Base-by-base conservation (phyloP, 2,329 filamentous ascomycete genomes). In the Diaporthe ampelina region DNA sequence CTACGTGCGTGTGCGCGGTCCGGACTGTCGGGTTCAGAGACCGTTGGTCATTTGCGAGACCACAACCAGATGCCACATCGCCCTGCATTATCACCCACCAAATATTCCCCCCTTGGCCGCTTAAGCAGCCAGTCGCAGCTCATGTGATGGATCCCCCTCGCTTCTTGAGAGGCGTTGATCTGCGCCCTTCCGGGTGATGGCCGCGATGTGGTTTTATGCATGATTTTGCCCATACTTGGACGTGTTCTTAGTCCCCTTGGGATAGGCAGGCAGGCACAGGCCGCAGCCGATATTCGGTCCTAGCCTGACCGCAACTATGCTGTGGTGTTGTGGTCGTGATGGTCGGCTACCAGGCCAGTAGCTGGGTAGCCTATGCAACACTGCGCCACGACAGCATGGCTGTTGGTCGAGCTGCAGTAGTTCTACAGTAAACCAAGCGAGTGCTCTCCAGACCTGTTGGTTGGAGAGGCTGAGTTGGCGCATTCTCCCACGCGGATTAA, bases 21-120 rank as follows among this genome's bases (percentile, higher is more conserved):
- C 73, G 50, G n/a, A 61, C 24, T 70, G 56, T 65, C 70, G 73
- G 73, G 56, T 48, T 43, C 43, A 37, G 52, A 19, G 24, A 8
- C n/a, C 29, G 48, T 26, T 70, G 52, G 45, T 58, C 35, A 73
- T 70, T 70, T 57, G 70, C 24, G 37, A 26, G 7, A 29, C 15
- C 2, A 63, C 26, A 11, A 50, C 9, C 10, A 26, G 24, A 61
- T 72, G 58, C 73, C 40, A 54, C 45, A 37, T 61, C 37, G 21
- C 35, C 19, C 24, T 35, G 11, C 29, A 48, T 54, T 54, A 45
- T 63, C 37, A 32, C 19, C 24, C 26, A 29, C 54, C 48, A 24
- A 45, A 63, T 63, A 56, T 52, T 1, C 45, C 57, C 56, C 26
- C 45, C 69, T 52, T 61, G 45, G 57, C 56, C 57, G 69, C 69